These are phyloP conservation scores for Botrytis fabae DNA, from an alignment of 2,329 filamentous ascomycete genomes.

Conservation along the genomic window DNA sequence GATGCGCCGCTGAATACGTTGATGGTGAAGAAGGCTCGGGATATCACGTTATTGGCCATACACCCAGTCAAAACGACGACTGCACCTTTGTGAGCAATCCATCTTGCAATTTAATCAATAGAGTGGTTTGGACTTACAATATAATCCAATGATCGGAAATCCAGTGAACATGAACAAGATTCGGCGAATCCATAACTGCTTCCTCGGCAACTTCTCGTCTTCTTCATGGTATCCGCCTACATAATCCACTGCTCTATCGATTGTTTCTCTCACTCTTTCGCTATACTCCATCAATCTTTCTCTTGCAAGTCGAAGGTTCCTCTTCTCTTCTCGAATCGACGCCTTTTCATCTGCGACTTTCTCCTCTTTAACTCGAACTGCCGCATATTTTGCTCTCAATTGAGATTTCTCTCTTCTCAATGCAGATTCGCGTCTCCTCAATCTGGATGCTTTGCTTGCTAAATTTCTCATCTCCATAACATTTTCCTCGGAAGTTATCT, in stretches of 20 bases:
- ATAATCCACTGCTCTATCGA: conserved; percentile 9
- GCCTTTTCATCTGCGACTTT: conserved; percentile 11
- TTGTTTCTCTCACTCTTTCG: conserved; percentile 10
- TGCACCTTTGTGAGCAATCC: not conserved
- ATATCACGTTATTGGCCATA: conserved; percentile 4
- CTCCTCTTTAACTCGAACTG: not conserved
- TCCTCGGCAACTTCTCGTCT: not conserved
- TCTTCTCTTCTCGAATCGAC: conserved; percentile 8
- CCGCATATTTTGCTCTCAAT: not conserved
- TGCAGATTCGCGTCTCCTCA: not conserved
- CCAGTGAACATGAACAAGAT: not conserved
- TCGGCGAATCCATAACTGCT: conserved; percentile 7
- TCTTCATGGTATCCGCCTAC: conserved; percentile 2
- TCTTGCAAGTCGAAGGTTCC: conserved; percentile 1
- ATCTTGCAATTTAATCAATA: not conserved
- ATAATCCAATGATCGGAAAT: conserved; percentile 3
- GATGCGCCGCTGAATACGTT: conserved; percentile 5
- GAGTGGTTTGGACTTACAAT: not conserved
- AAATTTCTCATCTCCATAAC: conserved; percentile 1
- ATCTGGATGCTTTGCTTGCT: not conserved
- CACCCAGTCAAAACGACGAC: conserved; percentile 12
- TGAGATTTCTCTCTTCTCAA: not conserved
- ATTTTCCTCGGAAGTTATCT: not conserved
- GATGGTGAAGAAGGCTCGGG: conserved; percentile 10
- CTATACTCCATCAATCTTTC: conserved; percentile 1